Evolutionary conservation across 2,329 filamentous ascomycete genomes (phyloP), one percentile per base, ranked within the genome.

Genomic region (Canariomyces notabilis): DNA sequence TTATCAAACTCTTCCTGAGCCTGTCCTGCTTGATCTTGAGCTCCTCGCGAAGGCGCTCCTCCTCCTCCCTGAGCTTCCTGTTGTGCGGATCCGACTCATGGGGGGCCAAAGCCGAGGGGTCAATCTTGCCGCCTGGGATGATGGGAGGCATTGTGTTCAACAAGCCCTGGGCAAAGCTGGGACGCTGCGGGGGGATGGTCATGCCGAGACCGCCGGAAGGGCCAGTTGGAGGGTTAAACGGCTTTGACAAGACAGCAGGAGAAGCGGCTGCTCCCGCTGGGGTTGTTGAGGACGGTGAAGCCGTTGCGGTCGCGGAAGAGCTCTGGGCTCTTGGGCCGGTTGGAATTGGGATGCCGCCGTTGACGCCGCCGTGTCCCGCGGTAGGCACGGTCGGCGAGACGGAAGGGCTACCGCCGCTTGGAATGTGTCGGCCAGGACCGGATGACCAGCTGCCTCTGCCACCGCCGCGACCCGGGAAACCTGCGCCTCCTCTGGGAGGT

Each of bases 181-280:
- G 71, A 19, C 71, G 65, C 37, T 64, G 45, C 56, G 48, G 40
- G 38, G 48, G 60, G 57, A 37, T 61, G 57, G 48, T 67, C 65
- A 50, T 64, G 66, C 19, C 19, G 36, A 38, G 14, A 20, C 26
- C 26, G 11, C 68, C 63, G 0, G 71, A 64, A 0, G 76, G 77
- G 3, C 77, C 77, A 1, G 77, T 79, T 3, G 76, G 77, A 2
- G 76, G 76, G 53, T 80, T 79, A 60, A 80, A 80, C 0, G 75
- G 69, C 50, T 68, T 76, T 51, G 58, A 64, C 47, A 59, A 15
- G 55, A 21, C 60, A 45, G 40, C n/a, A 29, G 32, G 20, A 4
- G 39, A 34, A 6, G 34, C 20, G 26, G 23, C 31, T 16, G 35
- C 15, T 6, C 34, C 32, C 12, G n/a, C 4, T 32, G 42, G 19